A percentile compares a stretch with the other conserved stretches of the same genome.
phyloP scores from a whole-genome alignment of 305 asterid species.

The Euphrasia arctica region DNA sequence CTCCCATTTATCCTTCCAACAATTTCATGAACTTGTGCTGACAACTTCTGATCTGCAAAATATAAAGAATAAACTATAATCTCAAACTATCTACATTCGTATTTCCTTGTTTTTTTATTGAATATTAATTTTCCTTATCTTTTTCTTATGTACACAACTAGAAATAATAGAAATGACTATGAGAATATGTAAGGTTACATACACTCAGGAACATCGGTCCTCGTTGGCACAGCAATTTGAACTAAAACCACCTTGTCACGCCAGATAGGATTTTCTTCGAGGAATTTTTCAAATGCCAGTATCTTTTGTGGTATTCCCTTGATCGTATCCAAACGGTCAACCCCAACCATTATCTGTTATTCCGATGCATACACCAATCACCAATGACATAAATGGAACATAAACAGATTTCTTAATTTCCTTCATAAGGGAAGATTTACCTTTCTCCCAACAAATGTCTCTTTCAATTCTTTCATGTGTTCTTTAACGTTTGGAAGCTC shows the following conservation, averaged over 20 bases:
- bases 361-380: conserved; percentile 22
- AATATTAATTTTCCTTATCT: no score
- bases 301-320: conserved; percentile 97
- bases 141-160: neutral
- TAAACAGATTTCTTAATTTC: neutral
- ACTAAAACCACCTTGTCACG: conserved; percentile 80
- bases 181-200: conserved; percentile 37
- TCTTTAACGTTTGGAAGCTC: conserved; percentile 69
- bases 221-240: conserved; percentile 95
- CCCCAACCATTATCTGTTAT: conserved; percentile 89
- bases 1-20: conserved; percentile 69
- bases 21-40: conserved; percentile 66
- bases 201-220: conserved; percentile 99
- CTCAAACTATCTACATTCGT: neutral
- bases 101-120: neutral
- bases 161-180: neutral
- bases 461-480: conserved; percentile 74
- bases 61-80: conserved; percentile 6
- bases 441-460: conserved; percentile 85
- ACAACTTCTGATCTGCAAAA: conserved; percentile 57
- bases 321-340: conserved; percentile 92
- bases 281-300: conserved; percentile 94
- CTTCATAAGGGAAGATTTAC: conserved; percentile 32
- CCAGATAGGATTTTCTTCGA: conserved; percentile 94
- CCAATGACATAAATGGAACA: neutral